Evolutionary conservation across 2,329 filamentous ascomycete genomes (phyloP).

Genomic region (Sporothrix brunneoviolacea): DNA sequence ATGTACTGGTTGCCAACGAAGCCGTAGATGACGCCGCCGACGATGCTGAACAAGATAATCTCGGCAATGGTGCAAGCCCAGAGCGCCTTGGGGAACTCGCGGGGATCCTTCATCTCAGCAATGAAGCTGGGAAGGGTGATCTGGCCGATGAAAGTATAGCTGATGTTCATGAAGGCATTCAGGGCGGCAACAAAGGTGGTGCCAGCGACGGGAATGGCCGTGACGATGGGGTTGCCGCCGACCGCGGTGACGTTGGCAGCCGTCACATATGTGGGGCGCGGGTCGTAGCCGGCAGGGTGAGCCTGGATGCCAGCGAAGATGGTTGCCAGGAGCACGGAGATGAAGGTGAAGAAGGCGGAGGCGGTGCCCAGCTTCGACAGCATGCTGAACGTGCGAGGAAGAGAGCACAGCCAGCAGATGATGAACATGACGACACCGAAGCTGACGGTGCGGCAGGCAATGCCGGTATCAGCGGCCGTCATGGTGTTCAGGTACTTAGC

Average conservation of each 20-base stretch:
- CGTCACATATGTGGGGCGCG: slow-evolving; percentile 33
- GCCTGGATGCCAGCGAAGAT: slow-evolving; percentile 73
- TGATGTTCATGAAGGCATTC: slow-evolving; percentile 90
- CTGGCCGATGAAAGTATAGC: slow-evolving; percentile 93
- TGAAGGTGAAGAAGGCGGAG: slow-evolving; percentile 81
- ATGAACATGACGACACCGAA: slow-evolving; percentile 70
- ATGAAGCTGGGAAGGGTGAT: slow-evolving; percentile 94
- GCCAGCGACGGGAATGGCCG: slow-evolving; percentile 57
- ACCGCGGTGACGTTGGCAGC: slow-evolving; percentile 24
- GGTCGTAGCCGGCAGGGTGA: slow-evolving; percentile 62
- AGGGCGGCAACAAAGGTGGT: slow-evolving; percentile 78
- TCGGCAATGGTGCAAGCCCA: slow-evolving; percentile 88
- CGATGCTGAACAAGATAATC: slow-evolving; percentile 75
- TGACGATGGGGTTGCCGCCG: slow-evolving; percentile 59
- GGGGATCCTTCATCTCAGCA: slow-evolving; percentile 76
- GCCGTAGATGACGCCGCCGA: slow-evolving; percentile 75
- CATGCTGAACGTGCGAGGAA: slow-evolving; percentile 78
- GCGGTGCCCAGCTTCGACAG: slow-evolving; percentile 72
- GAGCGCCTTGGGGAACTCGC: slow-evolving; percentile 86
- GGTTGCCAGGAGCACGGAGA: slow-evolving; percentile 77
- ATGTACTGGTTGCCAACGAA: slow-evolving; percentile 88
- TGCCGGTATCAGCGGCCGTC: slow-evolving; percentile 56
- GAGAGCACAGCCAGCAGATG: slow-evolving; percentile 69
- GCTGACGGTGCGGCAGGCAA: slow-evolving; percentile 66
- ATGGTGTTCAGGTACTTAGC: slow-evolving; percentile 89